These are phyloP conservation scores for Clathrospora elynae DNA, from an alignment of 2,329 filamentous ascomycete genomes.

Conservation along the genomic window DNA sequence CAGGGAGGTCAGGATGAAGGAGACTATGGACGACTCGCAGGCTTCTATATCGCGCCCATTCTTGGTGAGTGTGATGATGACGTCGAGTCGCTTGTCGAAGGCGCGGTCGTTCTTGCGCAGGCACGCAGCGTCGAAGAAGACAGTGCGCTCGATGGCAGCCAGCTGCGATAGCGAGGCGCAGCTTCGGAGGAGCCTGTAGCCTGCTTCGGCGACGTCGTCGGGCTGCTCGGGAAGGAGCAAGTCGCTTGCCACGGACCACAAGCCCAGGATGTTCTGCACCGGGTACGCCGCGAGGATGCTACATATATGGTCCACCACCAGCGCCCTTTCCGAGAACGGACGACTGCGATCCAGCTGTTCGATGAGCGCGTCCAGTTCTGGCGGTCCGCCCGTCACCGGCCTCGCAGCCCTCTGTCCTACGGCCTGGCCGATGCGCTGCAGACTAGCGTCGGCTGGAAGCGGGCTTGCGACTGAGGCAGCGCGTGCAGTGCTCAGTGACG, in stretches of 20 bases:
- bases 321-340: conserved; percentile 36
- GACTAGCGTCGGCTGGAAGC: conserved; percentile 33
- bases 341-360: conserved; percentile 36
- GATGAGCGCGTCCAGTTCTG: conserved; percentile 42
- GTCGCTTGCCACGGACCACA: conserved; percentile 48
- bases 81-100: conserved; percentile 44
- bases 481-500: conserved; percentile 33
- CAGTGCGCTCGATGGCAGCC: conserved; percentile 43
- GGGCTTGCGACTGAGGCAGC: conserved; percentile 31
- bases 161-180: conserved; percentile 44
- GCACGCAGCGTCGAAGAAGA: conserved; percentile 47
- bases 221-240: conserved; percentile 43
- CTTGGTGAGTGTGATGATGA: conserved; percentile 45
- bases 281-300: conserved; percentile 44
- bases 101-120: conserved; percentile 33
- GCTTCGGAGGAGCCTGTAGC: conserved; percentile 43
- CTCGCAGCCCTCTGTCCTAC: conserved; percentile 24
- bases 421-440: conserved; percentile 34
- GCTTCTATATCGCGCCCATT: conserved; percentile 48
- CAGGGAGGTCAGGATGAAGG: conserved; percentile 42
- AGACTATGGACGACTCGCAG: conserved; percentile 43
- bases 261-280: conserved; percentile 42
- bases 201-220: conserved; percentile 40
- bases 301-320: conserved; percentile 43
- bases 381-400: conserved; percentile 44